These are phyloP conservation scores for Acacia confusa DNA, from an alignment of 306 rosid species.

Conservation along the genomic window DNA sequence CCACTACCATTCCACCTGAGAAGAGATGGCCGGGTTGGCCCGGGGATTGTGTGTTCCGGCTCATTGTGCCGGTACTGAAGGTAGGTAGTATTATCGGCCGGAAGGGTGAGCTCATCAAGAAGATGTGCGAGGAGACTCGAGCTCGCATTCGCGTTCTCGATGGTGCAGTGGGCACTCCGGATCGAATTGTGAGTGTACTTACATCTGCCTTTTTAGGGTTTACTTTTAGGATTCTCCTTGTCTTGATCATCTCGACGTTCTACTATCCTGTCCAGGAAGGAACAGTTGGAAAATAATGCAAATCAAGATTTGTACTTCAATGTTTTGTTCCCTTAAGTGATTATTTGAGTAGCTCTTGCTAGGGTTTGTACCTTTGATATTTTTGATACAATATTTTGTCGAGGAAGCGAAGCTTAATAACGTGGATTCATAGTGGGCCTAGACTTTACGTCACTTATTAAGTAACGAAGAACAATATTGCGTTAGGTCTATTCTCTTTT, in stretches of 20 bases:
- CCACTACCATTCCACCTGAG: conserved; percentile 38
- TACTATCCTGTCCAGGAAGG: not conserved
- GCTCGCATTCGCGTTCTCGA: conserved; percentile 96
- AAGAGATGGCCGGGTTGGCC: conserved; percentile 98
- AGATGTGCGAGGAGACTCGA: conserved; percentile 88
- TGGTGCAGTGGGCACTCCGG: conserved; percentile 76
- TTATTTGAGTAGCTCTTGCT: not conserved
- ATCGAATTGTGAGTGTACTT: conserved; percentile 75
- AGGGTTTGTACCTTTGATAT: not conserved
- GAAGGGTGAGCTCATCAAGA: conserved; percentile 91
- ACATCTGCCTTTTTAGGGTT: conserved; percentile 37
- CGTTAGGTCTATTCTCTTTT: not conserved
- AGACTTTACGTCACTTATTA: not conserved
- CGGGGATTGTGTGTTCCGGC: conserved; percentile 83
- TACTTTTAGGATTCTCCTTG: not conserved
- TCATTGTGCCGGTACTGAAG: conserved; percentile 81
- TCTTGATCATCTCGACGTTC: not conserved
- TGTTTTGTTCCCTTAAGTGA: not conserved
- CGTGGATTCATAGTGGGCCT: not conserved
- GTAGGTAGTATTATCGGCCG: conserved; percentile 97
- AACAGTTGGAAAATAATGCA: not conserved
- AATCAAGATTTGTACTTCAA: not conserved
- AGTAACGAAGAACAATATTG: not conserved
- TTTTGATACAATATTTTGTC: not conserved
- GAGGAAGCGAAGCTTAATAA: not conserved